Conservation (phyloP, 495 filamentous ascomycete species). For the Lasiosphaeriaceae sp. region DNA sequence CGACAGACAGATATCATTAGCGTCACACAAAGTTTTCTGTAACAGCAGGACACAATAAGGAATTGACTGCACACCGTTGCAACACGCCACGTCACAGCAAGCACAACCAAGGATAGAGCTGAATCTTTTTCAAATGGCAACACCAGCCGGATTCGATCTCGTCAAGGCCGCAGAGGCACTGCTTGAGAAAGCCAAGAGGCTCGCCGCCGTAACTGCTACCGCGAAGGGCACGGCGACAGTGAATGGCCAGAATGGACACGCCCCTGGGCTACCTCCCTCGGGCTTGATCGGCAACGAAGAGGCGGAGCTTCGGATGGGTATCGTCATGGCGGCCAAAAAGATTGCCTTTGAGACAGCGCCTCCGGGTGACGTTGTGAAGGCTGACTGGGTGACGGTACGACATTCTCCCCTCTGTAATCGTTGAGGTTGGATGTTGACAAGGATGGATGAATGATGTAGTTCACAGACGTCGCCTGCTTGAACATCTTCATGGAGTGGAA, state of each 20-base stretch:
- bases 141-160: constrained; percentile 14
- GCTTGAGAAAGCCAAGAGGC: constrained; percentile 18
- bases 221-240: neutral
- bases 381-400: constrained; percentile 23
- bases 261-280: neutral
- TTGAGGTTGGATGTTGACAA: too few species aligned
- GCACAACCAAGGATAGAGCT: neutral
- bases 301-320: constrained; percentile 2
- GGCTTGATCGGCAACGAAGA: neutral
- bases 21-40: too few species aligned
- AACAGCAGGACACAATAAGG: too few species aligned
- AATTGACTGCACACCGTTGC: too few species aligned
- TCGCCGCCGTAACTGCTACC: constrained; percentile 7
- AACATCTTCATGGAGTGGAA: constrained; percentile 29
- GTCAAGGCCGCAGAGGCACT: constrained; percentile 22
- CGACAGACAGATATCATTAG: too few species aligned
- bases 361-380: constrained; percentile 18
- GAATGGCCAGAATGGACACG: constrained; percentile 3
- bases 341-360: constrained; percentile 20
- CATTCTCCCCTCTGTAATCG: neutral
- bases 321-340: constrained; percentile 18
- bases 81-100: neutral
- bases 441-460: constrained; percentile 4
- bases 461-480: constrained; percentile 19
- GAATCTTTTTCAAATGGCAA: neutral